phyloP scores from a whole-genome alignment of 306 rosid genomes.

The Glycyrrhiza uralensis region DNA sequence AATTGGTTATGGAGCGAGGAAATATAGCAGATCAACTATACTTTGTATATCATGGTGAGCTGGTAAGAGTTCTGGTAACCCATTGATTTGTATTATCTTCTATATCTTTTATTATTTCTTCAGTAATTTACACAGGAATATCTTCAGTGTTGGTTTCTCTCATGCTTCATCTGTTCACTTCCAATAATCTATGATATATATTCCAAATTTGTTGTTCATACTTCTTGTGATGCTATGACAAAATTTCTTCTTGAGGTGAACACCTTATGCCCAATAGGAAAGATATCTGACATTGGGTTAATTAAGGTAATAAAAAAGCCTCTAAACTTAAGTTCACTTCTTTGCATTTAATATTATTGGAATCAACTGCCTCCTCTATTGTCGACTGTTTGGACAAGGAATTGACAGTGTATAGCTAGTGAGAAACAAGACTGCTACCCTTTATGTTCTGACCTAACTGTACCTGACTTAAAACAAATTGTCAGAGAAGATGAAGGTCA shows the following conservation, averaged over 20 bases:
- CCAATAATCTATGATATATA: neutral
- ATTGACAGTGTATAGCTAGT: neutral
- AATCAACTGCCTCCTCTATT: neutral
- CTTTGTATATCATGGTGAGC: slow-evolving; percentile 53
- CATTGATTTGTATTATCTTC: neutral
- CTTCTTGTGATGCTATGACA: neutral
- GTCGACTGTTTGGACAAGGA: neutral
- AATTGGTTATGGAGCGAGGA: slow-evolving; percentile 58
- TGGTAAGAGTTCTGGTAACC: slow-evolving; percentile 40
- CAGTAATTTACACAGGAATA: neutral
- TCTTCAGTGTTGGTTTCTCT: neutral
- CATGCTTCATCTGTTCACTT: neutral
- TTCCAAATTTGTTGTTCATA: neutral
- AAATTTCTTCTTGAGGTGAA: neutral
- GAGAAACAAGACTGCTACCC: neutral
- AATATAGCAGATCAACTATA: slow-evolving; percentile 52
- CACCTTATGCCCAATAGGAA: neutral
- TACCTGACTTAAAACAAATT: neutral
- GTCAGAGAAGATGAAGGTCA: neutral
- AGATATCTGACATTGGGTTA: neutral
- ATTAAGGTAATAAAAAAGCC: neutral
- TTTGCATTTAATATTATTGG: neutral
- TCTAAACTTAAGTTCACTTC: neutral
- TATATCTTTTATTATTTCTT: neutral
- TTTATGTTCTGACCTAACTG: neutral